These are phyloP conservation scores for Peronospora belbahrii DNA, from an alignment of 352 stramenopile genomes.

Conservation along the genomic window DNA sequence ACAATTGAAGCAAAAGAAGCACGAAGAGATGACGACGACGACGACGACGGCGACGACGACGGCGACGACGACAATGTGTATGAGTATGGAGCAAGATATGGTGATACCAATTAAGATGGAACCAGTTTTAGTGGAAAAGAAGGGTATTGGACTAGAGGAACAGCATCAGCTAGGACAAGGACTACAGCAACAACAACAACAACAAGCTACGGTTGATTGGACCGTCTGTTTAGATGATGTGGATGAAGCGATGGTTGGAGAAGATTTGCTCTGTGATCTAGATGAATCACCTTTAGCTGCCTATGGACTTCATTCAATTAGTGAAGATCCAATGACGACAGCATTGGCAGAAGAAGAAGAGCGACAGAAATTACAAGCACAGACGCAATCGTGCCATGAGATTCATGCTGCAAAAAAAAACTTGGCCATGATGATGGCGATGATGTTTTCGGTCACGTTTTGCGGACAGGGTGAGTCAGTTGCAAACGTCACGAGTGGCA, in stretches of 20 bases:
- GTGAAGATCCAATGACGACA: conserved; percentile 19
- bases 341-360: conserved; percentile 22
- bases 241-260: conserved; percentile 46
- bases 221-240: conserved; percentile 47
- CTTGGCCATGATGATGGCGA: conserved; percentile 83
- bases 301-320: conserved; percentile 25
- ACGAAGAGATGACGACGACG: no score
- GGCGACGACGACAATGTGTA: no score
- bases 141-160: no score
- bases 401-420: conserved; percentile 86
- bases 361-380: conserved; percentile 22
- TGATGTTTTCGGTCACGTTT: conserved; percentile 84
- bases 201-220: conserved; percentile 34
- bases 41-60: no score
- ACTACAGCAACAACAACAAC: conserved; percentile 31
- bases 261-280: conserved; percentile 67
- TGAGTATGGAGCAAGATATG: no score
- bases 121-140: no score
- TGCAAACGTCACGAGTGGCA: conserved; percentile 63
- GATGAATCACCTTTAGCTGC: conserved; percentile 52
- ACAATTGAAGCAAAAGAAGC: no score
- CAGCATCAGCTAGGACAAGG: no score
- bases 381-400: conserved; percentile 48
- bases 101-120: no score
- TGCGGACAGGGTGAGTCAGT: conserved; percentile 71